phyloP scores from a whole-genome alignment of 371 early-diverging fungal genomes.

The Mucor circinelloides region DNA sequence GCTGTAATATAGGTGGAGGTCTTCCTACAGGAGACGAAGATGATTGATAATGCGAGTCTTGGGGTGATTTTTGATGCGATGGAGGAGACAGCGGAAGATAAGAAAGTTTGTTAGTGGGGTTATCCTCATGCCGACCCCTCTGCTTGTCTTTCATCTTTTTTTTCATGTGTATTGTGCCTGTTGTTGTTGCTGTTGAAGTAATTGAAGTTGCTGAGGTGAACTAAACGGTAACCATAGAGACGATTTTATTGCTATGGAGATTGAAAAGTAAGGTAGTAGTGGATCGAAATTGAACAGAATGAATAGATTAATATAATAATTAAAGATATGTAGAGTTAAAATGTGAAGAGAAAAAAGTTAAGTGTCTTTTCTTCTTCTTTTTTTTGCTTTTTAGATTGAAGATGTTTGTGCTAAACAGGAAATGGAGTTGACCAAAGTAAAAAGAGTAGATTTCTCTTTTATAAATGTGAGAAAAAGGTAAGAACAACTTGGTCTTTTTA shows the following conservation, averaged over 20 bases:
- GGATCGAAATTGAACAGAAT: not conserved
- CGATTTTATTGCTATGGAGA: not conserved
- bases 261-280: not conserved
- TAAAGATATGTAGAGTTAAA: not conserved
- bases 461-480: not conserved
- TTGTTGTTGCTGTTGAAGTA: constrained; percentile 2
- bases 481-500: not conserved
- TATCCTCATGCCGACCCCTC: constrained; percentile 2
- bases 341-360: not conserved
- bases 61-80: constrained; percentile 60
- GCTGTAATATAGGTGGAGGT: constrained; percentile 9
- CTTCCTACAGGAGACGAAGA: constrained; percentile 17
- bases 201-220: not conserved
- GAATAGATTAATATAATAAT: not conserved
- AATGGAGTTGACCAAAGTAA: not conserved
- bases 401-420: not conserved
- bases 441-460: not conserved
- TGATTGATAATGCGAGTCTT: constrained; percentile 29
- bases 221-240: constrained; percentile 8
- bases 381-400: not conserved
- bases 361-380: not conserved
- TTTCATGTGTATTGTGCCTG: not conserved
- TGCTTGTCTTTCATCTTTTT: constrained; percentile 10
- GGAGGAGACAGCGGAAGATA: constrained; percentile 15
- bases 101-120: not conserved